Conservation (phyloP, 1,284 basidiomycete genomes). For the Thecaphora thlaspeos region DNA sequence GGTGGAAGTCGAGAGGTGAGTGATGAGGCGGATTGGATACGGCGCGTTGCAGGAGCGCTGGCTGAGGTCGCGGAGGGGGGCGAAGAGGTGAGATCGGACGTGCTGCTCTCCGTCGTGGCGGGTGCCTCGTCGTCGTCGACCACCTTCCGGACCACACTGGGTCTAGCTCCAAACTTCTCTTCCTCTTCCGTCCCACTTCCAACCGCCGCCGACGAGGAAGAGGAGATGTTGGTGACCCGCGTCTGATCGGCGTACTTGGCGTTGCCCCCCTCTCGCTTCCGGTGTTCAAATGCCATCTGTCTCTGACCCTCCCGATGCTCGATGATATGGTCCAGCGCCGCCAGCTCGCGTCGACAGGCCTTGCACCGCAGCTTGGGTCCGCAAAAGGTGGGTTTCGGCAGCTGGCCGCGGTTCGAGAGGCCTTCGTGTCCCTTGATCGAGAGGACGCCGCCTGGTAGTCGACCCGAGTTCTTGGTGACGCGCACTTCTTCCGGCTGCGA, state of each 20-base stretch:
- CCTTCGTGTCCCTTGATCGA: constrained; percentile 35
- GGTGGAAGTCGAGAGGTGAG: constrained; percentile 41
- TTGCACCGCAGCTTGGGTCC: constrained; percentile 45
- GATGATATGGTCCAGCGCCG: constrained; percentile 47
- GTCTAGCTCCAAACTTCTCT: constrained; percentile 1
- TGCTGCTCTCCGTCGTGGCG: too few species aligned
- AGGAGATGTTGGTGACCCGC: not conserved
- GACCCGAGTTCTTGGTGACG: constrained; percentile 34
- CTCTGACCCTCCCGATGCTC: constrained; percentile 51
- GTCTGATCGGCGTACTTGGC: constrained; percentile 1
- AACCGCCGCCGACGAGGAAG: constrained; percentile 1
- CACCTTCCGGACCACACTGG: not conserved
- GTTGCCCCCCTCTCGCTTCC: constrained; percentile 27
- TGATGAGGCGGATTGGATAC: constrained; percentile 40
- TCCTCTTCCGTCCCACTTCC: not conserved
- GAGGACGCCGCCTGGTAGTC: constrained; percentile 33
- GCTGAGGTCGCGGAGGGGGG: too few species aligned
- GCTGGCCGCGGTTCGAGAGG: constrained; percentile 11
- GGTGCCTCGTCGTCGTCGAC: not conserved
- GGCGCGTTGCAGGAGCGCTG: not conserved
- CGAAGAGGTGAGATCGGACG: too few species aligned
- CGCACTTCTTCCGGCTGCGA: constrained; percentile 19
- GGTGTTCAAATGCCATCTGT: constrained; percentile 49
- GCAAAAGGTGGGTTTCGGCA: constrained; percentile 23
- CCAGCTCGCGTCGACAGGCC: constrained; percentile 50